Evolutionary conservation across 495 filamentous ascomycete species (phyloP).

Genomic region (Talaromyces wortmannii): DNA sequence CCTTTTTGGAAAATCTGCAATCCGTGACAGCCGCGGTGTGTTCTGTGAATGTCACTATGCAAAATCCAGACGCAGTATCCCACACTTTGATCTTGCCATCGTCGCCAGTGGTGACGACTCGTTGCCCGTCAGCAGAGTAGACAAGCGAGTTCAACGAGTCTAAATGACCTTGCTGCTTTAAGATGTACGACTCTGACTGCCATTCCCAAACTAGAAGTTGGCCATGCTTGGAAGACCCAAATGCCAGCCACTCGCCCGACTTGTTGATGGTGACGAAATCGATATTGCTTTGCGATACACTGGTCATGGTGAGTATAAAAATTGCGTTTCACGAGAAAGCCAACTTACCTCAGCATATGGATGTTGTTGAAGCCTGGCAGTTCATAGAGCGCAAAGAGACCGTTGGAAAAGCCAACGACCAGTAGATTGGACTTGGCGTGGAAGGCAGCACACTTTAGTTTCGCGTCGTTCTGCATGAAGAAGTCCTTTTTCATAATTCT

Average conservation of each 20-base stretch:
- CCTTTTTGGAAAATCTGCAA: conserved; percentile 88
- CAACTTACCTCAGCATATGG: conserved; percentile 61
- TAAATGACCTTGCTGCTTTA: conserved; percentile 96
- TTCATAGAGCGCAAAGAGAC: conserved; percentile 88
- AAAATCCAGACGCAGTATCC: conserved; percentile 95
- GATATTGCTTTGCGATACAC: conserved; percentile 93
- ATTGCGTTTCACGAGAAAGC: not conserved
- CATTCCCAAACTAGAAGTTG: conserved; percentile 98
- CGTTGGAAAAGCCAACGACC: conserved; percentile 90
- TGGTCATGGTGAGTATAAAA: conserved; percentile 32
- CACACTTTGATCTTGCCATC: conserved; percentile 98
- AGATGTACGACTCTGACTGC: conserved; percentile 98
- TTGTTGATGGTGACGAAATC: conserved; percentile 89
- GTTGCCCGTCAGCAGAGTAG: conserved; percentile 90
- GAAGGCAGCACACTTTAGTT: conserved; percentile 80
- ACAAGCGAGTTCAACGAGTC: conserved; percentile 92
- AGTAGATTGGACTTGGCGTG: conserved; percentile 81
- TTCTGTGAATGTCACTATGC: conserved; percentile 95
- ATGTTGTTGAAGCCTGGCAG: conserved; percentile 96
- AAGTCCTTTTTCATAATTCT: conserved; percentile 80
- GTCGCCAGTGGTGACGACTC: conserved; percentile 86
- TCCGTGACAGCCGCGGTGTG: conserved; percentile 94
- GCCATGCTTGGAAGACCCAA: conserved; percentile 92
- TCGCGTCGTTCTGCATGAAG: conserved; percentile 85
- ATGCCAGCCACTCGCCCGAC: conserved; percentile 93